Percentiles rank a stretch among this genome's conserved stretches.
Conservation (phyloP, 768 basidiomycete genomes). For the Hebeloma cylindrosporum region DNA sequence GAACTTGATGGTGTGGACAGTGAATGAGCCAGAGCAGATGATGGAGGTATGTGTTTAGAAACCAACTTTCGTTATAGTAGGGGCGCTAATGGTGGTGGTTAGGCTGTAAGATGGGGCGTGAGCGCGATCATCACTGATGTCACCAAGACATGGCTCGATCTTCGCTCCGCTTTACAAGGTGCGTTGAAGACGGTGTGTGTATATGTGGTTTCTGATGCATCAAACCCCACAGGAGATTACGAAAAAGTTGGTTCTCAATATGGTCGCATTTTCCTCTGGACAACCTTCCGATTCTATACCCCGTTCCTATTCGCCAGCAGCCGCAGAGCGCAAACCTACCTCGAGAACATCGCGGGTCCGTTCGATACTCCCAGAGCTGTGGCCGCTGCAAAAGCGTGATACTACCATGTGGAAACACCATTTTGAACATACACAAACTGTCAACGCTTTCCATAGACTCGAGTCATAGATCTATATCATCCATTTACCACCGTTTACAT, state of each 20-base stretch:
- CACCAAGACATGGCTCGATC: conserved; percentile 64
- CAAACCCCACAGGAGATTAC: conserved; percentile 77
- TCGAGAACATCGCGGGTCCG: conserved; percentile 57
- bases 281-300: conserved; percentile 57
- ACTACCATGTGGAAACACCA: conserved; percentile 5
- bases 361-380: conserved; percentile 36
- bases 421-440: background rate
- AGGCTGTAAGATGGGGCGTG: conserved; percentile 81
- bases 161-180: conserved; percentile 62
- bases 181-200: no score
- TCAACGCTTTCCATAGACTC: conserved; percentile 14
- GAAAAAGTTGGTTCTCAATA: conserved; percentile 62
- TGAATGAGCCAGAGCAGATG: conserved; percentile 87
- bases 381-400: no score
- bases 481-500: background rate
- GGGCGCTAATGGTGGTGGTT: conserved; percentile 9
- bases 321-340: conserved; percentile 26
- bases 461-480: conserved; percentile 18
- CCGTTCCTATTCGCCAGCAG: conserved; percentile 40
- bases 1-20: conserved; percentile 93
- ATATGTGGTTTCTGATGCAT: no score
- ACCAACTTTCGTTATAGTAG: conserved; percentile 2
- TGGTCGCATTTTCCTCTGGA: conserved; percentile 75
- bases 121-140: conserved; percentile 78
- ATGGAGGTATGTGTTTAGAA: conserved; percentile 64